Conservation (phyloP, 805 yeast genomes). For the Cyberlindnera japonica region DNA sequence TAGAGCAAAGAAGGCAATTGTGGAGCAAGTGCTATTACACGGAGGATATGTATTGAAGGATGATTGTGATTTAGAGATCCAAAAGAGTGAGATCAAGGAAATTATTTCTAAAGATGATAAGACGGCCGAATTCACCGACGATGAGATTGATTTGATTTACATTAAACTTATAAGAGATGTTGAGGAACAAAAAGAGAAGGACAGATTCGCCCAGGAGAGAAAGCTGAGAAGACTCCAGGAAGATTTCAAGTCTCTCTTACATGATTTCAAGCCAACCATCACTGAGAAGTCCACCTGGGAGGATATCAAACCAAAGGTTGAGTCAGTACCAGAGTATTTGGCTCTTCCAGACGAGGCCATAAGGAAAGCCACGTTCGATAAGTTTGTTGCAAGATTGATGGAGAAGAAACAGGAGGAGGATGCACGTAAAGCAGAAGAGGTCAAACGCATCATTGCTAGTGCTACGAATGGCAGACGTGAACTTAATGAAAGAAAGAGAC, state of each 20-base stretch:
- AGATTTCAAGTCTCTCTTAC: constrained; percentile 26
- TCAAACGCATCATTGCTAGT: constrained; percentile 20
- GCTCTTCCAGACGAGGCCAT: constrained; percentile 33
- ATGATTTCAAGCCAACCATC: constrained; percentile 24
- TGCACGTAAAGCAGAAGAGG: constrained; percentile 18
- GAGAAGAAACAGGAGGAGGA: constrained; percentile 26
- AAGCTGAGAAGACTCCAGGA: constrained; percentile 22
- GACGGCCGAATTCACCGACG: constrained; percentile 27
- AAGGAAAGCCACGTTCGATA: constrained; percentile 32
- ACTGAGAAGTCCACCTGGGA: constrained; percentile 36
- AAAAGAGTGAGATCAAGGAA: constrained; percentile 12
- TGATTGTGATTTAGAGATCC: constrained; percentile 18
- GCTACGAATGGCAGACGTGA: constrained; percentile 17
- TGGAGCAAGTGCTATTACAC: constrained; percentile 47
- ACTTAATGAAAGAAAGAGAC: constrained; percentile 15
- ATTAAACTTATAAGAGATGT: constrained; percentile 27
- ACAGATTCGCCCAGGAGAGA: constrained; percentile 16
- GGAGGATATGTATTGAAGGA: constrained; percentile 26
- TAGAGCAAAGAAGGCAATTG: constrained; percentile 56
- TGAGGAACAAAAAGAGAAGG: constrained; percentile 24
- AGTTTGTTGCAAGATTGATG: constrained; percentile 28
- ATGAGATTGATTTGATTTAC: constrained; percentile 29
- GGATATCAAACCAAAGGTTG: constrained; percentile 29
- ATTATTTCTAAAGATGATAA: constrained; percentile 22
- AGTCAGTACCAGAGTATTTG: constrained; percentile 31